Percentiles rank a stretch among this genome's conserved stretches.
These are phyloP conservation scores for Aphanomyces astaci DNA, from an alignment of 352 stramenopile genomes.

Conservation along the genomic window DNA sequence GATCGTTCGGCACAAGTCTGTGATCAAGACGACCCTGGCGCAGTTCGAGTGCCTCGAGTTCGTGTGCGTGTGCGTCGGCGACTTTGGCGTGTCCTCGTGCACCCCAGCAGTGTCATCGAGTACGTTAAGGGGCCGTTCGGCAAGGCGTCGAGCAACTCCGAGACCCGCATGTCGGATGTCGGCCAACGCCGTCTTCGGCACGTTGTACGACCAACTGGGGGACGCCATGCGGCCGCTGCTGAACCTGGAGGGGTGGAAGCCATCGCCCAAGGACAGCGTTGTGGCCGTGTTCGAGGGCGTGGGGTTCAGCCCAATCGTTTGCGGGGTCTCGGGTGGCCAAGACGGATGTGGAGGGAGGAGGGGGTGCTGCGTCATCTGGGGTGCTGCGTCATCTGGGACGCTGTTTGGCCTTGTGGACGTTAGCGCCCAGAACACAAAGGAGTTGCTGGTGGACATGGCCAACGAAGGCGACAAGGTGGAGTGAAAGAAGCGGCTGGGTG, in stretches of 20 bases:
- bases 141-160: constrained; percentile 71
- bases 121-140: constrained; percentile 63
- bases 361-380: too few species aligned
- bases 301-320: constrained; percentile 59
- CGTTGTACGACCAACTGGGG: constrained; percentile 80
- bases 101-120: constrained; percentile 60
- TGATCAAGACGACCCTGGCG: constrained; percentile 67
- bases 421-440: constrained; percentile 73
- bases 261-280: constrained; percentile 57
- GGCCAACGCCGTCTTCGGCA: constrained; percentile 55
- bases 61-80: constrained; percentile 55
- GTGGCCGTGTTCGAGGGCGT: constrained; percentile 77
- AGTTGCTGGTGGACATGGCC: constrained; percentile 79
- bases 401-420: constrained; percentile 73
- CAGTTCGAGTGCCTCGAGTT: constrained; percentile 63
- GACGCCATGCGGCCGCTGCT: constrained; percentile 71
- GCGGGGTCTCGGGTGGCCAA: constrained; percentile 51
- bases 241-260: constrained; percentile 78
- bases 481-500: constrained; percentile 76
- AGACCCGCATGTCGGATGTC: constrained; percentile 58
- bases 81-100: constrained; percentile 68
- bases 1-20: constrained; percentile 63
- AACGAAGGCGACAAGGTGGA: constrained; percentile 76
- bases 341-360: constrained; percentile 65
- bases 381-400: constrained; percentile 26